Percentiles rank a stretch among this genome's conserved stretches.
phyloP scores from a whole-genome alignment of 768 basidiomycete species.

The Lyophyllum decastes region DNA sequence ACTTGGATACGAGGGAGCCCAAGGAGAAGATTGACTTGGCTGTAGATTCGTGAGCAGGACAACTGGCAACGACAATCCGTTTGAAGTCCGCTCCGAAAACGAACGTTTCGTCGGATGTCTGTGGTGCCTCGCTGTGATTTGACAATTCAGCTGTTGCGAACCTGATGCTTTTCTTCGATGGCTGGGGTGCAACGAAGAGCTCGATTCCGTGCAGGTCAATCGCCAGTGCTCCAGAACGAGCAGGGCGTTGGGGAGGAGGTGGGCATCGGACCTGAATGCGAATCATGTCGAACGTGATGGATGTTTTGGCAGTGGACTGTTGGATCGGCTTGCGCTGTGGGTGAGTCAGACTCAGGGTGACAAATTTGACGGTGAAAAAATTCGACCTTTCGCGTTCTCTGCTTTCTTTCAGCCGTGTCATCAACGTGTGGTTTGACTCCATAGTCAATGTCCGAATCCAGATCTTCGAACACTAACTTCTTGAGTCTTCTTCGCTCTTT shows the following conservation, averaged over 20 bases:
- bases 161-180: slow-evolving; percentile 24
- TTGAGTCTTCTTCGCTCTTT: slow-evolving; percentile 45
- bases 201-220: slow-evolving; percentile 60
- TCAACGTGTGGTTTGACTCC: slow-evolving; percentile 14
- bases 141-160: slow-evolving; percentile 25
- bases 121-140: neutral
- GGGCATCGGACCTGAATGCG: slow-evolving; percentile 72
- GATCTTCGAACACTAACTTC: slow-evolving; percentile 56
- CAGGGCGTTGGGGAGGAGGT: slow-evolving; percentile 44
- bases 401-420: neutral
- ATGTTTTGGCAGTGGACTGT: slow-evolving; percentile 22
- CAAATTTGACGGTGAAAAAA: neutral
- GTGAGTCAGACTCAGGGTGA: neutral
- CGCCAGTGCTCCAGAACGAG: slow-evolving; percentile 70
- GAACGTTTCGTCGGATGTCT: slow-evolving; percentile 15
- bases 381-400: neutral
- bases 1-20: slow-evolving; percentile 37
- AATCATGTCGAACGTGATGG: slow-evolving; percentile 53
- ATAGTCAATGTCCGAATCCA: slow-evolving; percentile 55
- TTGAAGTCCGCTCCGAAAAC: slow-evolving; percentile 43
- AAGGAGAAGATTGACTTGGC: slow-evolving; percentile 53
- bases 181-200: slow-evolving; percentile 33
- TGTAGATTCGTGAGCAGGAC: slow-evolving; percentile 34
- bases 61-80: slow-evolving; percentile 52
- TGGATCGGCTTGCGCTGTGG: slow-evolving; percentile 1